Evolutionary conservation across 2,329 filamentous ascomycete genomes (phyloP), one percentile per base, ranked within the genome.

Genomic region (Neocucurbitaria cava): DNA sequence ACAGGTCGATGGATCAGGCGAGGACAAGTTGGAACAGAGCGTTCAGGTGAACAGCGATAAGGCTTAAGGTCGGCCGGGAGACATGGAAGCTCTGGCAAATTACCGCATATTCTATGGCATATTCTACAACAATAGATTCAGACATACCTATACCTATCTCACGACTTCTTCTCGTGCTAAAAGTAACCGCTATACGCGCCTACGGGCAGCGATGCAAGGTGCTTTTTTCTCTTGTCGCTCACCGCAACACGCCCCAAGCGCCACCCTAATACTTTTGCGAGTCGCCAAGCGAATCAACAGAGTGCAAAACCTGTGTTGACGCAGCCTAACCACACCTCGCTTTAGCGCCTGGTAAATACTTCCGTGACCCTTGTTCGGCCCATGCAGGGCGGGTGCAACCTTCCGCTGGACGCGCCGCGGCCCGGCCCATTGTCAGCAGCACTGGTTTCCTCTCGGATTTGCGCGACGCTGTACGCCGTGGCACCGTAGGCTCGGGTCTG

Each of bases 361-460:
- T 45, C 39, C 50, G 17, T 17, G 17, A 31, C 9, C 31, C 23
- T 28, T 8, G 15, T 18, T 39, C 18, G 38, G 15, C 15, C 15
- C 36, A 21, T 30, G 18, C 44, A 30, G 49, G 36, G 24, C 43
- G 49, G 43, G 26, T 47, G 39, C 44, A 52, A 33, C 24, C 44
- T 49, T 48, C 45, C 50, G 39, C 13, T 45, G 15, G n/a, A 35
- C 30, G 9, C 30, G 33, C 35, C 23, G 39, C 50, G 50, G 45
- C 38, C 50, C 50, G 50, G 42, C 33, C 50, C 50, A 44, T 44
- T 26, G 24, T 5, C 39, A 43, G n/a, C 20, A 23, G n/a, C 9
- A 9, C 41, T 46, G 39, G 30, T 26, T 45, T 46, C 46, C 5
- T 26, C 24, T 5, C 24, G 5, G 9, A 26, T 2, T 26, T 26